Percentiles rank a stretch among this genome's conserved stretches.
phyloP scores from a whole-genome alignment of 1,139 yeast genomes.

The Spencermartinsiella ligniputridi region DNA sequence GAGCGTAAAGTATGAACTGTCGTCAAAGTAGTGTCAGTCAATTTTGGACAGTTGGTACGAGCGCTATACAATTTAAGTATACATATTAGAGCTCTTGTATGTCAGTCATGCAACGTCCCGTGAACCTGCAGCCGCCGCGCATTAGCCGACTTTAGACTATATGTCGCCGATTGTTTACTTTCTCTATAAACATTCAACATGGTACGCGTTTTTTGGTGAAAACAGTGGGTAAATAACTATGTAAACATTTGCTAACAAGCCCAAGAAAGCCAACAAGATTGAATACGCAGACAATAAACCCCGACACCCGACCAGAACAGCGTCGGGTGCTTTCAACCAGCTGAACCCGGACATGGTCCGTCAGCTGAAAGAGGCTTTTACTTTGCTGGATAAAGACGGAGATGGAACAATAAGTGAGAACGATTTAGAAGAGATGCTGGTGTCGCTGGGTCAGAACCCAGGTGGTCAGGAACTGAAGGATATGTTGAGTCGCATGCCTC shows the following conservation, averaged over 20 bases:
- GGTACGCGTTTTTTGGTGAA: no score
- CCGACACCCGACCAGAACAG: constrained; percentile 5
- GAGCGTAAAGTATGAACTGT: not conserved
- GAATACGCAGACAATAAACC: not conserved
- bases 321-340: constrained; percentile 35
- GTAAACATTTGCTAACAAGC: no score
- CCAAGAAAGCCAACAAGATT: not conserved
- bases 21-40: no score
- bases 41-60: no score
- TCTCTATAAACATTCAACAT: no score
- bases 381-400: constrained; percentile 77
- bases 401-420: constrained; percentile 59
- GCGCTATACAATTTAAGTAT: no score
- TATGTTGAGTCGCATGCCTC: constrained; percentile 50
- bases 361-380: constrained; percentile 49
- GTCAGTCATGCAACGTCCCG: no score
- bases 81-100: no score
- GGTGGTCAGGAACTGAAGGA: constrained; percentile 35
- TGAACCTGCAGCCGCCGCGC: no score
- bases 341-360: constrained; percentile 37
- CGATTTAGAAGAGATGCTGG: constrained; percentile 58
- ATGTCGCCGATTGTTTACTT: no score
- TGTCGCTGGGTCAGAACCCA: constrained; percentile 42
- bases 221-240: no score
- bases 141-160: no score